These are phyloP conservation scores for Trichoderma guizhouense DNA, from an alignment of 2,329 filamentous ascomycete genomes.

Conservation along the genomic window DNA sequence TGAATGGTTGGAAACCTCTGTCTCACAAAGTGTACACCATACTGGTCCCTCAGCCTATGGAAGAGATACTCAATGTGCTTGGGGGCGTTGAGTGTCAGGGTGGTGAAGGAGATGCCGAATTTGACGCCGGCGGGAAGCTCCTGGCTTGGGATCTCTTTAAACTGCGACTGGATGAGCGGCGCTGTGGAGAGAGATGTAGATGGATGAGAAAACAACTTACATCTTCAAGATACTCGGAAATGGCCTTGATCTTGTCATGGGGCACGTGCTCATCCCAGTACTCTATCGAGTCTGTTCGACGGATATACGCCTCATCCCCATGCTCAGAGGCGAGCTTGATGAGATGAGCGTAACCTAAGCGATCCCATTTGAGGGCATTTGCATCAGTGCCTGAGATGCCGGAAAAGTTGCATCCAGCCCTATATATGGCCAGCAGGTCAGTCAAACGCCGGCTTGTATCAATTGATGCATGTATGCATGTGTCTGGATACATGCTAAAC, in stretches of 20 bases:
- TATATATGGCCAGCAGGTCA: neutral
- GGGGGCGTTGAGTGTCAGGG: slow-evolving; percentile 37
- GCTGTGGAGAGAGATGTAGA: neutral
- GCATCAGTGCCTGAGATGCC: slow-evolving; percentile 40
- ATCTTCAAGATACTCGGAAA: slow-evolving; percentile 40
- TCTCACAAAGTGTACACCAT: slow-evolving; percentile 34
- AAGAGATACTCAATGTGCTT: slow-evolving; percentile 36
- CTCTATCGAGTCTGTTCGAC: slow-evolving; percentile 38
- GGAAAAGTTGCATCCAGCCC: slow-evolving; percentile 45
- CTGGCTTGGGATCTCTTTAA: slow-evolving; percentile 27
- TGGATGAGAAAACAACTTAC: slow-evolving; percentile 24
- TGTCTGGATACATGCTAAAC: neutral
- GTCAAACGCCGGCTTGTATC: neutral
- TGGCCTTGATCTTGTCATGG: slow-evolving; percentile 38
- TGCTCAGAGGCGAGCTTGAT: slow-evolving; percentile 31
- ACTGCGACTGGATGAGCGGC: slow-evolving; percentile 24
- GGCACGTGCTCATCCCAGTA: slow-evolving; percentile 40
- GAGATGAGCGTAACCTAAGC: slow-evolving; percentile 38
- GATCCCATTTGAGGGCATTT: slow-evolving; percentile 43
- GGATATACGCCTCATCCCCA: slow-evolving; percentile 33
- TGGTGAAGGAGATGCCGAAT: slow-evolving; percentile 37
- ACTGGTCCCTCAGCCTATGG: slow-evolving; percentile 24
- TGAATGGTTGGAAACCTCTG: slow-evolving; percentile 29
- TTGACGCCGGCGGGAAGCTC: slow-evolving; percentile 32
- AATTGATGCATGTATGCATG: neutral